Percentiles rank a stretch among this genome's conserved stretches.
Evolutionary conservation across 2,329 filamentous ascomycete species (phyloP).

Genomic region (Apiospora sp.): DNA sequence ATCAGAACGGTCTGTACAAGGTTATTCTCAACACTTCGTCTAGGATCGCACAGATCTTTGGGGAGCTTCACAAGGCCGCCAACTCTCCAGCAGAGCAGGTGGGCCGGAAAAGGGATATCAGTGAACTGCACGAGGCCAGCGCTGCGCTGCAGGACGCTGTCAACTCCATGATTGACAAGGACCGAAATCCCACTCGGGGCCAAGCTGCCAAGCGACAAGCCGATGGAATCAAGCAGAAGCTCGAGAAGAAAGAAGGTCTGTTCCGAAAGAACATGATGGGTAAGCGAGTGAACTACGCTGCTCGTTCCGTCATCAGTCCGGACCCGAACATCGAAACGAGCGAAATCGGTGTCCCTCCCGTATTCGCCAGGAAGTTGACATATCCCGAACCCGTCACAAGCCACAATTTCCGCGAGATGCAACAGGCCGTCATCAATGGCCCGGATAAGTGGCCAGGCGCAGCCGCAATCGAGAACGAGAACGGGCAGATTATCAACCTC

Average conservation of each 20-base stretch:
- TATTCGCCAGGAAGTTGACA: constrained; percentile 94
- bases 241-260: constrained; percentile 98
- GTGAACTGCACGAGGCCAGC: constrained; percentile 82
- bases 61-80: constrained; percentile 66
- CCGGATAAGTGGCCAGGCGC: constrained; percentile 94
- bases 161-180: constrained; percentile 91
- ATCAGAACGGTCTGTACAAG: constrained; percentile 89
- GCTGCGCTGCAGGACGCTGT: constrained; percentile 86
- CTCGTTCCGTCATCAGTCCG: constrained; percentile 95
- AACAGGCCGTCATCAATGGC: constrained; percentile 95
- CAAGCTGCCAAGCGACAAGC: constrained; percentile 80
- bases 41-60: constrained; percentile 76
- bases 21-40: constrained; percentile 80
- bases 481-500: constrained; percentile 88
- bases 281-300: constrained; percentile 98
- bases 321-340: constrained; percentile 99
- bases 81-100: constrained; percentile 36
- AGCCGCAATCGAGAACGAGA: constrained; percentile 93
- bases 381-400: constrained; percentile 98
- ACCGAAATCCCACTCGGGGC: constrained; percentile 84
- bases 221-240: constrained; percentile 95
- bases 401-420: constrained; percentile 95
- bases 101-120: constrained; percentile 68
- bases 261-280: constrained; percentile 99
- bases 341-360: constrained; percentile 97